phyloP scores from a whole-genome alignment of 1,284 basidiomycete genomes.

The Melampsora americana region DNA sequence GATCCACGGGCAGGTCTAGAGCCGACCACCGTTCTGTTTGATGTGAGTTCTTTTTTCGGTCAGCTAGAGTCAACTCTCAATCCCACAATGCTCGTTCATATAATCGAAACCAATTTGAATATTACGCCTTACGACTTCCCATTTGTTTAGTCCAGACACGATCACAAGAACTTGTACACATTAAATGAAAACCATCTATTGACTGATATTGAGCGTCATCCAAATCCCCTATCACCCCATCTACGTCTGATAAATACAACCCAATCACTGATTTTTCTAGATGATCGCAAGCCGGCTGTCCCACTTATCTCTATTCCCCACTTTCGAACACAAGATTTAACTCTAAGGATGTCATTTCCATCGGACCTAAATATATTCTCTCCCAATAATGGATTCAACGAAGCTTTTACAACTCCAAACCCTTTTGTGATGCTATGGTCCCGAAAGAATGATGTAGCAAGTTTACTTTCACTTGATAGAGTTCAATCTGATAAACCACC shows the following conservation, averaged over 20 bases:
- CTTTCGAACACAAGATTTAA: slow-evolving; percentile 20
- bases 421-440: slow-evolving; percentile 34
- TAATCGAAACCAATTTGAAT: too few species aligned
- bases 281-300: slow-evolving; percentile 20
- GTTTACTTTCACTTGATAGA: slow-evolving; percentile 7
- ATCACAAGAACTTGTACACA: slow-evolving; percentile 18
- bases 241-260: slow-evolving; percentile 33
- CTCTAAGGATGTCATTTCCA: slow-evolving; percentile 24
- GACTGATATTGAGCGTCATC: slow-evolving; percentile 38
- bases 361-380: slow-evolving; percentile 12
- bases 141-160: not conserved
- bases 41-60: not conserved
- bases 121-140: too few species aligned
- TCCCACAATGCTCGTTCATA: too few species aligned
- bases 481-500: slow-evolving; percentile 16
- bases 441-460: slow-evolving; percentile 16
- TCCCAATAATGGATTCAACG: not conserved
- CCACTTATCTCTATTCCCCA: slow-evolving; percentile 17
- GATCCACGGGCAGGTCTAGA: slow-evolving; percentile 23
- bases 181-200: slow-evolving; percentile 7
- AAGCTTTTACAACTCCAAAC: not conserved
- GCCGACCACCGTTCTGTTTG: not conserved
- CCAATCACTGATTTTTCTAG: slow-evolving; percentile 8
- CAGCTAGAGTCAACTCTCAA: too few species aligned
- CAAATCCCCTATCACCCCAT: slow-evolving; percentile 16